Percentiles rank a stretch among this genome's conserved stretches.
These are phyloP conservation scores for Lactarius quietus DNA, from an alignment of 768 basidiomycete genomes.

Conservation along the genomic window DNA sequence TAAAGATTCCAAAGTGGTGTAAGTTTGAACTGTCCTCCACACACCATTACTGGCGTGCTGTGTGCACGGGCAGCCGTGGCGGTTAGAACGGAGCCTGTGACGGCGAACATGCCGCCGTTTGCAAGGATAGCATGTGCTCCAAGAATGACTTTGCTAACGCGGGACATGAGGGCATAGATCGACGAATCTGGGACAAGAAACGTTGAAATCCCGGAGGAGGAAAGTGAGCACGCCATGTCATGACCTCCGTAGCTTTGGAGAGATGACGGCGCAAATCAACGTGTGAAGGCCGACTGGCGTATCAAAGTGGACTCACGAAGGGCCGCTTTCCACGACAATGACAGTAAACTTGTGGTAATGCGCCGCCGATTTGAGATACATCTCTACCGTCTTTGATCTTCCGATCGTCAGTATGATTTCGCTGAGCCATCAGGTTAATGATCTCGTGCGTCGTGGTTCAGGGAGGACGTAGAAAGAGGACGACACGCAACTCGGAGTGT, in stretches of 20 bases:
- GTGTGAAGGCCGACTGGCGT: background rate
- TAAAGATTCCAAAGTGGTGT: slow-evolving; percentile 89
- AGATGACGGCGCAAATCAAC: slow-evolving; percentile 5
- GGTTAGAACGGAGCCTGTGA: slow-evolving; percentile 79
- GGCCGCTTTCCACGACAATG: slow-evolving; percentile 93
- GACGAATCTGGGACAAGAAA: slow-evolving; percentile 96
- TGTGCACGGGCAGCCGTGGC: slow-evolving; percentile 87
- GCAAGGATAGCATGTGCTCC: slow-evolving; percentile 95
- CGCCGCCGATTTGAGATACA: slow-evolving; percentile 88
- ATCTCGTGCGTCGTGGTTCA: background rate
- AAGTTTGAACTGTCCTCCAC: slow-evolving; percentile 94
- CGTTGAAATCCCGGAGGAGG: slow-evolving; percentile 83
- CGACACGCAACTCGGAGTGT: slow-evolving; percentile 82
- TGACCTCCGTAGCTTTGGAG: slow-evolving; percentile 72
- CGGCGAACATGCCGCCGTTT: slow-evolving; percentile 93
- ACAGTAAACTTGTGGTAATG: slow-evolving; percentile 92
- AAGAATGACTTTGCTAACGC: slow-evolving; percentile 94
- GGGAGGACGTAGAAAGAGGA: background rate
- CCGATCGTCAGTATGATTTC: slow-evolving; percentile 95
- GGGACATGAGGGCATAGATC: slow-evolving; percentile 92
- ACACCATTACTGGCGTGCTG: slow-evolving; percentile 89
- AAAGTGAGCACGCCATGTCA: slow-evolving; percentile 78
- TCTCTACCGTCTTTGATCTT: slow-evolving; percentile 90
- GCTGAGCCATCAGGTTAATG: slow-evolving; percentile 38
- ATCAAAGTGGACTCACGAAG: slow-evolving; percentile 64